Base-by-base conservation (phyloP, 495 filamentous ascomycete genomes). In the Tuber magnatum region DNA sequence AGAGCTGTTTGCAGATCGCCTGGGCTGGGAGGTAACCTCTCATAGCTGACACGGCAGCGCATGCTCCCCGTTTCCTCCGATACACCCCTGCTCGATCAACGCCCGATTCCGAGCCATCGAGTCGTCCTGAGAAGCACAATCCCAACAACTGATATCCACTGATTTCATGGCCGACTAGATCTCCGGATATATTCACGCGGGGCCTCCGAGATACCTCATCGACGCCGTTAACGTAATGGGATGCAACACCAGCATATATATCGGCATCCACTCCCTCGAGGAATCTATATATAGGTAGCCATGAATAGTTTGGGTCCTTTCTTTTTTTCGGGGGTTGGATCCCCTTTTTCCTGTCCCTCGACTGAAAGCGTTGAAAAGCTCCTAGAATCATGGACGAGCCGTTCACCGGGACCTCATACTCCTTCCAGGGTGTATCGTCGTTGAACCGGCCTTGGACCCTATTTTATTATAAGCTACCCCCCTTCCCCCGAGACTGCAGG, bases 341-440 rank as follows among this genome's bases (percentile, higher is more conserved):
- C 69, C 24, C n/a, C 40, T 18, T 8, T 41, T 69, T 18, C 35
- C 12, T 43, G 18, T 32, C 24, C 39, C 69, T 65, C 39, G 10
- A 9, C 42, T 73, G 65, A 42, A 73, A 69, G 56, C 28, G 12
- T 28, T 42, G 28, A 28, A 71, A 69, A 14, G 16, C 22, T 39
- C 74, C 56, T 18, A 76, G n/a, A 35, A 72, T 51, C 51, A 76
- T 76, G 14, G 74, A 48, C 10, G 7, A 39, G 74, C 65, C 71
- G 22, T 51, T 32, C 12, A n/a, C 22, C 51, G 44, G 39, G 28
- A 9, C 39, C 69, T 38, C 8, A 3, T 65, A 20, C 42, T 76
- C 75, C 14, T 72, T 41, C 71, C 71, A 77, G 39, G 71, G 71
- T 38, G 75, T 77, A 46, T 77, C 51, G 20, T 74, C 72, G 48